These are phyloP conservation scores for Arachis hypogaea DNA, from an alignment of 306 rosid species.

Conservation along the genomic window DNA sequence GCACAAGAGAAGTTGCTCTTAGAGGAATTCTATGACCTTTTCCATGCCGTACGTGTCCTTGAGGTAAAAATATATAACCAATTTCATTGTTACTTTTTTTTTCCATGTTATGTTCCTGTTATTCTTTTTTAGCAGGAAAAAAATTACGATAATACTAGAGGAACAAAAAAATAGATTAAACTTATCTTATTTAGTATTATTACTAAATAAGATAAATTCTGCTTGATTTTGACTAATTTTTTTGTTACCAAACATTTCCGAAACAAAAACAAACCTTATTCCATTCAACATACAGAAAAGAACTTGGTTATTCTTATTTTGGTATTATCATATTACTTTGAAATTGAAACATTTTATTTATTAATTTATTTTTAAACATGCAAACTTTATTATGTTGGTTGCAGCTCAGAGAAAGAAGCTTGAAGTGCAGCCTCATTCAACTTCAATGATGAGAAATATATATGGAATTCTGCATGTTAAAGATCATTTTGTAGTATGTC, in stretches of 20 bases:
- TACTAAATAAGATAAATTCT: too few species aligned
- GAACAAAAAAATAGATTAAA: too few species aligned
- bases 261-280: too few species aligned
- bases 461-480: constrained; percentile 12
- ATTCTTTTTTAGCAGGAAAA: too few species aligned
- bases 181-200: too few species aligned
- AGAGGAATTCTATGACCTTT: constrained; percentile 59
- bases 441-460: constrained; percentile 37
- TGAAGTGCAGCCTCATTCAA: constrained; percentile 60
- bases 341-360: not conserved
- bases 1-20: constrained; percentile 65
- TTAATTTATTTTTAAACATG: not conserved
- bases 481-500: not conserved
- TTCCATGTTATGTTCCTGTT: not conserved
- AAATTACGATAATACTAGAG: too few species aligned
- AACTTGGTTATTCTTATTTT: not conserved
- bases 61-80: constrained; percentile 52
- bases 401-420: constrained; percentile 65
- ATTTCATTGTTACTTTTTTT: not conserved
- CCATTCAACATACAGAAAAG: not conserved
- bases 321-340: not conserved
- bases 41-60: constrained; percentile 39
- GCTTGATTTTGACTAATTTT: too few species aligned
- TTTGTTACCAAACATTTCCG: too few species aligned
- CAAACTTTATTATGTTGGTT: not conserved